phyloP scores from a whole-genome alignment of 2,329 filamentous ascomycete genomes.

The Colletotrichum brevisporum region DNA sequence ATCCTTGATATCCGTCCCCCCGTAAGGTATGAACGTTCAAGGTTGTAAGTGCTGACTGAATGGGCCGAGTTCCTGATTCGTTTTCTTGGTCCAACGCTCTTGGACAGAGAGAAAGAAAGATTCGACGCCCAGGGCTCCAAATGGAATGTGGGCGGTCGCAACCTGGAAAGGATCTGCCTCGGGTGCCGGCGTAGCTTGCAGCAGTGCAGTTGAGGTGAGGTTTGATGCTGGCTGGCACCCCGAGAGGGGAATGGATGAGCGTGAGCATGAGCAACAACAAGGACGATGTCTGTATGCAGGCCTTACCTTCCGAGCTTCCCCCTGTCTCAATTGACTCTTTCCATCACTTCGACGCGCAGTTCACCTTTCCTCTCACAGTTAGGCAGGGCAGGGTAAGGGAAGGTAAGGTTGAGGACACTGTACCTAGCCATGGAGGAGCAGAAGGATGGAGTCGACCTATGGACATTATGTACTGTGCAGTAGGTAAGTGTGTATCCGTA shows the following conservation, averaged over 20 bases:
- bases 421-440: background rate
- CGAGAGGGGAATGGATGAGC: background rate
- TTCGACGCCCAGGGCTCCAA: background rate
- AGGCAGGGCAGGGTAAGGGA: no score
- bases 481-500: background rate
- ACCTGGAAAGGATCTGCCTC: conserved; percentile 8
- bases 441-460: background rate
- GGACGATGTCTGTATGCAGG: conserved; percentile 25
- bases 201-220: background rate
- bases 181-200: conserved; percentile 11
- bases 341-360: no score
- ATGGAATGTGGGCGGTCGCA: conserved; percentile 20
- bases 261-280: no score
- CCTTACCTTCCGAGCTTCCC: conserved; percentile 8
- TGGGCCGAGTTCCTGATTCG: no score
- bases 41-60: no score
- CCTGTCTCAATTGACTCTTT: background rate
- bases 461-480: background rate
- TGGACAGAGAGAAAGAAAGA: background rate
- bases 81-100: no score
- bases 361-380: no score
- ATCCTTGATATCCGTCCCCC: conserved; percentile 1
- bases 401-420: background rate
- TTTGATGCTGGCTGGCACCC: background rate
- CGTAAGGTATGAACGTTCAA: no score